These are phyloP conservation scores for Trichosporon asahii DNA, from an alignment of 1,284 basidiomycete genomes.

Conservation along the genomic window DNA sequence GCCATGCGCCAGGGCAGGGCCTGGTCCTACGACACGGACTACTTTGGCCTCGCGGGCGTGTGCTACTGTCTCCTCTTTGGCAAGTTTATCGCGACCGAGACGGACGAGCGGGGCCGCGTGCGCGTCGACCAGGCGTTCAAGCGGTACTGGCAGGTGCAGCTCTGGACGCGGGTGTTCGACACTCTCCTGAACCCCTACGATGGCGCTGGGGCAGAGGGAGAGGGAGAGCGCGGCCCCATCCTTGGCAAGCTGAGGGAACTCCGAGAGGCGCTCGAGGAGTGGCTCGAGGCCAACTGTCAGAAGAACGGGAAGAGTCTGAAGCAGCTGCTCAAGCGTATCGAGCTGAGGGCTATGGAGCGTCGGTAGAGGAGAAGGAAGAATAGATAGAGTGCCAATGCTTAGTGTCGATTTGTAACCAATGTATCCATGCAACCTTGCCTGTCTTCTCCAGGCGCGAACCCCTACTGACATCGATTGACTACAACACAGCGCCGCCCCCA, in stretches of 20 bases:
- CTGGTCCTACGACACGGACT: slow-evolving; percentile 95
- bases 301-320: slow-evolving; percentile 83
- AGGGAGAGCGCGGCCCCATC: slow-evolving; percentile 63
- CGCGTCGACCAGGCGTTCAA: slow-evolving; percentile 76
- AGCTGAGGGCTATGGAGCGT: slow-evolving; percentile 40
- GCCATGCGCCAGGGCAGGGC: slow-evolving; percentile 78
- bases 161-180: slow-evolving; percentile 85
- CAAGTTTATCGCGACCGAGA: slow-evolving; percentile 76
- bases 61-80: slow-evolving; percentile 95
- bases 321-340: slow-evolving; percentile 60
- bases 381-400: not conserved
- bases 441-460: too few relatives aligned
- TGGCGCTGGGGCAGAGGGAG: slow-evolving; percentile 22
- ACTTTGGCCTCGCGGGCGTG: slow-evolving; percentile 88
- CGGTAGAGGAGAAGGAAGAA: slow-evolving; percentile 4
- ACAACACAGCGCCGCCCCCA: too few relatives aligned
- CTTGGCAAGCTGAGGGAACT: slow-evolving; percentile 64
- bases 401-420: too few relatives aligned
- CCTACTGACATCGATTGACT: too few relatives aligned
- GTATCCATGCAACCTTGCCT: too few relatives aligned
- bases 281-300: slow-evolving; percentile 72
- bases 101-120: slow-evolving; percentile 48
- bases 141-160: slow-evolving; percentile 88
- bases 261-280: slow-evolving; percentile 76
- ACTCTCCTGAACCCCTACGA: slow-evolving; percentile 74